Evolutionary conservation across 1,284 basidiomycete species (phyloP).

Genomic region (Ceratobasidium sp.): DNA sequence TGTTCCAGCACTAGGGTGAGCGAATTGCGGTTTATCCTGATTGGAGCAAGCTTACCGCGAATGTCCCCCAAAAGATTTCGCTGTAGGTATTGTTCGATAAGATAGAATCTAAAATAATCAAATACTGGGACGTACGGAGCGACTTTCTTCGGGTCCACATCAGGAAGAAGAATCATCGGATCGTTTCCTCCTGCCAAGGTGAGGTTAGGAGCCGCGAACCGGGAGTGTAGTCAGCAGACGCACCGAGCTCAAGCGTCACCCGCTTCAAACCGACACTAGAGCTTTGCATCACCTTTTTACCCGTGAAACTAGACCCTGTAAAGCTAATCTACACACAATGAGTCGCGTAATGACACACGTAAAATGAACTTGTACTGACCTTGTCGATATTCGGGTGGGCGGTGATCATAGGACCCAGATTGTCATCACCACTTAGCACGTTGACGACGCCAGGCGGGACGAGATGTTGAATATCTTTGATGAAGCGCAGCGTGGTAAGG

Average conservation of each 20-base stretch:
- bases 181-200: constrained; percentile 15
- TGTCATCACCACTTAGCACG: constrained; percentile 83
- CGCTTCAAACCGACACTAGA: constrained; percentile 65
- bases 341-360: no score
- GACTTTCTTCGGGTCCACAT: constrained; percentile 15
- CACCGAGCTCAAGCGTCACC: constrained; percentile 84
- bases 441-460: constrained; percentile 96
- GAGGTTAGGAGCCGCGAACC: neutral
- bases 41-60: constrained; percentile 4
- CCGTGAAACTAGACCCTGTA: constrained; percentile 62
- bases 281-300: constrained; percentile 63
- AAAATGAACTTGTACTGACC: constrained; percentile 37
- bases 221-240: neutral
- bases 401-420: constrained; percentile 87
- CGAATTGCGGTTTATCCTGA: neutral
- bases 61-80: constrained; percentile 24
- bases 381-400: constrained; percentile 86
- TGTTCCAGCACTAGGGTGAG: neutral
- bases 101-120: neutral
- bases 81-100: neutral
- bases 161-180: constrained; percentile 23
- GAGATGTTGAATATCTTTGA: constrained; percentile 62
- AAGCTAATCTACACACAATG: constrained; percentile 54
- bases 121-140: constrained; percentile 14
- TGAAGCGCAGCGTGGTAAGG: constrained; percentile 79